These are phyloP conservation scores for Conidiobolus incongruus DNA, from an alignment of 371 early-diverging fungal genomes.

Conservation along the genomic window DNA sequence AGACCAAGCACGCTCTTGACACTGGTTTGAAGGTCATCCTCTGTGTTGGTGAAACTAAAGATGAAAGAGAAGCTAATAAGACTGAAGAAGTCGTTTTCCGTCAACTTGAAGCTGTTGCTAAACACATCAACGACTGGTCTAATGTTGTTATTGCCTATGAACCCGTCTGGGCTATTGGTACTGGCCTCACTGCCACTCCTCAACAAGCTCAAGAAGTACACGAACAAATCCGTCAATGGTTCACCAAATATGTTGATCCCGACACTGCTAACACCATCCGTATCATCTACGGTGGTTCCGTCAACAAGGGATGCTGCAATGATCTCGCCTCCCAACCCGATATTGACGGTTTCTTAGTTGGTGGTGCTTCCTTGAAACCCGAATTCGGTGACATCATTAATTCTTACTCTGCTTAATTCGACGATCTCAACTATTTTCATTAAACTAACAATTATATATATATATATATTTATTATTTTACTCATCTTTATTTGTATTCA, in stretches of 20 bases:
- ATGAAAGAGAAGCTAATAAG: conserved; percentile 73
- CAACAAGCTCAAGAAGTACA: conserved; percentile 96
- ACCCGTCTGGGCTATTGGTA: conserved; percentile 99
- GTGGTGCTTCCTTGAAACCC: conserved; percentile 91
- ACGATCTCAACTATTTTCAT: no score
- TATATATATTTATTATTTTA: no score
- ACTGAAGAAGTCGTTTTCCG: conserved; percentile 75
- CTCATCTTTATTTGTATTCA: no score
- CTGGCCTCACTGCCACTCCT: conserved; percentile 94
- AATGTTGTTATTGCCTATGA: conserved; percentile 98
- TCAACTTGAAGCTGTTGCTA: conserved; percentile 70
- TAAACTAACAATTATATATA: no score
- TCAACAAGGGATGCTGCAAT: conserved; percentile 69
- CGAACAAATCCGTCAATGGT: conserved; percentile 68
- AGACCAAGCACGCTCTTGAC: conserved; percentile 71
- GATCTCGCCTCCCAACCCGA: conserved; percentile 47
- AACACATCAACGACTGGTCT: conserved; percentile 53
- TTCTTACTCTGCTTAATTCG: conserved; percentile 13
- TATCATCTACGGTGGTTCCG: conserved; percentile 94
- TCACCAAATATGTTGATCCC: conserved; percentile 53
- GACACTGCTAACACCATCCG: conserved; percentile 69
- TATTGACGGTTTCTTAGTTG: conserved; percentile 98
- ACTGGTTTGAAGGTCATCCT: conserved; percentile 84
- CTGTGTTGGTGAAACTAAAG: conserved; percentile 94
- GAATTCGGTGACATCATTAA: conserved; percentile 54